These are phyloP conservation scores for Pisolithus orientalis DNA, from an alignment of 768 basidiomycete genomes.

Conservation along the genomic window DNA sequence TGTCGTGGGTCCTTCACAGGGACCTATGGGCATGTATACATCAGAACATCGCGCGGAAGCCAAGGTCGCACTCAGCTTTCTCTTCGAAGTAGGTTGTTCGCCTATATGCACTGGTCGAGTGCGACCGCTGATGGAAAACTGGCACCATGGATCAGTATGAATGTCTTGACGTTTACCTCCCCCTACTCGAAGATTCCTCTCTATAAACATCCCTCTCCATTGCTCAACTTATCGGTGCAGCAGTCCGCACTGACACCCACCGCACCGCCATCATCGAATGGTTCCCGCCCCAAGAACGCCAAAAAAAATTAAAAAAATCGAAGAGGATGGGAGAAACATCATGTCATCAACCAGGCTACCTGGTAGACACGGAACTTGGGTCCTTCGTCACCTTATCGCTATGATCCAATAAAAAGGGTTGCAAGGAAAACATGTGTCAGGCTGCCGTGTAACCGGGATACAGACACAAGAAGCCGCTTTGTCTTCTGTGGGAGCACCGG, in stretches of 20 bases:
- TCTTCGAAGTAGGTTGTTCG: slow-evolving; percentile 46
- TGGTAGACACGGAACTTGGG: slow-evolving; percentile 51
- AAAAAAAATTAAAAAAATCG: slow-evolving; percentile 48
- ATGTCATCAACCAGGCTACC: slow-evolving; percentile 33
- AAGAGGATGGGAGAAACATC: slow-evolving; percentile 71
- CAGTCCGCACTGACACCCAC: slow-evolving; percentile 44
- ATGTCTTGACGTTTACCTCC: slow-evolving; percentile 61
- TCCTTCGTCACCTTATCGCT: slow-evolving; percentile 42
- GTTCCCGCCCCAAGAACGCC: slow-evolving; percentile 52
- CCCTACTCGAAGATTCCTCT: slow-evolving; percentile 45
- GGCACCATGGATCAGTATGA: slow-evolving; percentile 36
- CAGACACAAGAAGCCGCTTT: slow-evolving; percentile 65
- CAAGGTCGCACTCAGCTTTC: slow-evolving; percentile 47
- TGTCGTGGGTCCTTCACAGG: slow-evolving; percentile 61
- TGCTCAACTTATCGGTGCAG: slow-evolving; percentile 51
- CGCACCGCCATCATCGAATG: slow-evolving; percentile 51
- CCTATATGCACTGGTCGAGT: too few relatives aligned
- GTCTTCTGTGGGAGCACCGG: slow-evolving; percentile 57
- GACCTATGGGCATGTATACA: slow-evolving; percentile 42
- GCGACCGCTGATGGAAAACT: neutral
- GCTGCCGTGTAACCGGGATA: neutral
- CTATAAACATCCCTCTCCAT: slow-evolving; percentile 41
- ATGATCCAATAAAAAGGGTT: slow-evolving; percentile 45
- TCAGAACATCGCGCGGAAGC: slow-evolving; percentile 44
- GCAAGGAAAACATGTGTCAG: slow-evolving; percentile 37